Evolutionary conservation across 768 basidiomycete genomes (phyloP), one percentile per base, ranked within the genome.

Genomic region (Russula compacta): DNA sequence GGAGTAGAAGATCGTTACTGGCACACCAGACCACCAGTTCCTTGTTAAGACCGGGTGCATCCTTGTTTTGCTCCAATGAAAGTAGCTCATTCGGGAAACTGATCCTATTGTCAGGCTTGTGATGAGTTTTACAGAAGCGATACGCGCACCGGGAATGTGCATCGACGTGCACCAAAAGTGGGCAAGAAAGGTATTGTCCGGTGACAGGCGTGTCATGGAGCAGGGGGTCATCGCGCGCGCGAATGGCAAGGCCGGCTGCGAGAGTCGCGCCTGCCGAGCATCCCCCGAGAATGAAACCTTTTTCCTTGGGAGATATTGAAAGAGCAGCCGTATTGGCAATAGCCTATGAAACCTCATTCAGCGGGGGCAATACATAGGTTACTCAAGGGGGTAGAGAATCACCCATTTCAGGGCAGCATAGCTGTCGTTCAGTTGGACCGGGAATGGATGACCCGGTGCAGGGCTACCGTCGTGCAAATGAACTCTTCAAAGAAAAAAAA

Each of bases 241-340:
- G 64, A 43, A 66, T 67, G 3, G 67, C 64, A 6, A 71, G 35
- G 6, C 53, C 64, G 4, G 68, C 67, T 17, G 70, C 61, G 21
- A 68, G 40, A 7, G 69, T 66, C 1, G 53, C 71, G 1, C 72
- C 71, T 0, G 68, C 63, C 0, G 70, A 72, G 15, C 53, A 50
- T 8, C 70, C 73, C 0, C 59, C 68, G 38, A 72, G 43, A 21
- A 72, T 57, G 40, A 70, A 67, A 4, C 68, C 71, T 36, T 69
- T 69, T 24, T 29, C 39, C 6, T 43, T 35, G 36, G 66, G 53
- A 43, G 59, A 61, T 1, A 54, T 67, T 2, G 33, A 58, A 6
- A 72, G 58, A 4, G 46, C 24, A 1, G 19, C 40, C 15, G 62
- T 35, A 49, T 67, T 60, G 2, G 44, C 44, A 9, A 59, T 59